Evolutionary conservation across 441 rosid genomes (phyloP), one percentile per base, ranked within the genome.

Genomic region (Gossypium schwendimanii): DNA sequence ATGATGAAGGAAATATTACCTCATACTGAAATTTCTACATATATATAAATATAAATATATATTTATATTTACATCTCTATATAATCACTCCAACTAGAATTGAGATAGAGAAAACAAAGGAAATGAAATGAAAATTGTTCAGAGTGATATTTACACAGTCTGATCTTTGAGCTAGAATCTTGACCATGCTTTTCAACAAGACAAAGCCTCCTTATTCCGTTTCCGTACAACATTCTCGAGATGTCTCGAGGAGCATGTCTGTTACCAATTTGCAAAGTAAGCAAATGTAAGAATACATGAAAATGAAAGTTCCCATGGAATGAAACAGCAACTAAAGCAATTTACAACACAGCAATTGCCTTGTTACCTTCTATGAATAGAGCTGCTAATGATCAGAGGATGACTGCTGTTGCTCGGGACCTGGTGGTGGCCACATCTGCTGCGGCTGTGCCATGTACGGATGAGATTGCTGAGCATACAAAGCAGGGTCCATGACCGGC

Each of bases 371-470:
- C 23, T 79, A 65, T 31, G 47, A 57, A 21, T 41, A 63, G 57
- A 73, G 62, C 21, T 45, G 62, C 83, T 85, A 82, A 68, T 84
- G 87, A 58, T 86, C 89, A n/a, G 87, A 82, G 24, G 95, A 77
- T 63, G 93, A 84, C 28, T 88, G 89, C 69, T 87, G 88, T 80
- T 89, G 96, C 72, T 93, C 97, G 23, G 87, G 81, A 60, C 83
- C 89, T 54, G 81, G 88, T 44, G 81, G 88, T 11, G 87, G 90
- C 90, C 93, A 86, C 88, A 88, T 85, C 14, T 86, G 94, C 63
- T 84, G 93, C 36, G 80, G 94, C 63, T 84, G 93, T 41, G 80
- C 87, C 88, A 89, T 85, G 71, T 89, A 91, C 0, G 92, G 88
- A 61, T 84, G 89, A 65, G 88, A 59, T 74, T 86, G 91, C 64